Conservation (phyloP, 1,284 basidiomycete species). For the Cryptococcus sp. region DNA sequence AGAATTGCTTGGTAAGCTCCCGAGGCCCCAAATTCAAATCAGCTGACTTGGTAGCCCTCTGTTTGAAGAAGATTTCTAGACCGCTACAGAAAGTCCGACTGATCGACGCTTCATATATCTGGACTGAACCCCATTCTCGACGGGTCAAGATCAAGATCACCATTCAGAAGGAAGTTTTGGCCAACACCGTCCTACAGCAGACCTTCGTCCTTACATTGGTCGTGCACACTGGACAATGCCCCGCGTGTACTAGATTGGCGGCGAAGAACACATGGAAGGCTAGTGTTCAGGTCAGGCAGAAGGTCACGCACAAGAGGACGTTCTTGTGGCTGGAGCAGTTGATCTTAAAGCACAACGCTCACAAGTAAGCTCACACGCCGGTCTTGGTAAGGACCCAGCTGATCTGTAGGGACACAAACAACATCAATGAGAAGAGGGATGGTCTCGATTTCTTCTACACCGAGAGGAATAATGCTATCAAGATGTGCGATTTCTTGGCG, state of each 20-base stretch:
- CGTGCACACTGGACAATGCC: conserved; percentile 93
- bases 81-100: conserved; percentile 83
- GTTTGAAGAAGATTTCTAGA: conserved; percentile 90
- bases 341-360: conserved; percentile 93
- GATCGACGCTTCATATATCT: conserved; percentile 96
- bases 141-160: conserved; percentile 89
- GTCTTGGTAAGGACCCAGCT: not conserved
- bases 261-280: conserved; percentile 99
- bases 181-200: conserved; percentile 93
- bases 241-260: conserved; percentile 85
- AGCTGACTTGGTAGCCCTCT: conserved; percentile 56
- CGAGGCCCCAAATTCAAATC: not conserved
- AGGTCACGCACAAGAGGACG: conserved; percentile 95
- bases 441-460: conserved; percentile 97
- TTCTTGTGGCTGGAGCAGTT: conserved; percentile 97
- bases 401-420: conserved; percentile 81
- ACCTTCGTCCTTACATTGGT: conserved; percentile 96
- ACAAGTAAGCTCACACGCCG: conserved; percentile 59
- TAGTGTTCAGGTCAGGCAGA: conserved; percentile 94
- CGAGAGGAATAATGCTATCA: conserved; percentile 82
- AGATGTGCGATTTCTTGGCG: conserved; percentile 93
- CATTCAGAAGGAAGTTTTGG: conserved; percentile 97
- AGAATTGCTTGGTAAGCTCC: conserved; percentile 65
- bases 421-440: conserved; percentile 86
- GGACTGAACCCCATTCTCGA: conserved; percentile 98